A percentile compares a stretch with the other conserved stretches of the same genome.
Conservation (phyloP, 83 land plant genomes). For the Isoetes engelmannii region DNA sequence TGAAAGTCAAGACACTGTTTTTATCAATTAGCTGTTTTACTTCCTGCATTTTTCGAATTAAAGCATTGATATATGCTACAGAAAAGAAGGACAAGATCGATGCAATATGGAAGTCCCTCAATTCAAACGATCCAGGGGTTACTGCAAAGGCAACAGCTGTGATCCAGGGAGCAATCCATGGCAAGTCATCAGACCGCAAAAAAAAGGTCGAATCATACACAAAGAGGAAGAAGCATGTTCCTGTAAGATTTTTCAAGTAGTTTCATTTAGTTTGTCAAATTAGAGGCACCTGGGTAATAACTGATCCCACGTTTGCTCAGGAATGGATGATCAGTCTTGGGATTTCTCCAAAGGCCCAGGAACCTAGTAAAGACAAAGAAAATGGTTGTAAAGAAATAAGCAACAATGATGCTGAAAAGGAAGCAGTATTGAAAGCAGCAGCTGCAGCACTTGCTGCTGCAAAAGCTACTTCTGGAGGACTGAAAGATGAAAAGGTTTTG, state of each 20-base stretch:
- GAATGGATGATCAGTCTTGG: constrained; percentile 46
- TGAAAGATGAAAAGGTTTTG: constrained; percentile 36
- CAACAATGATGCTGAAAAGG: constrained; percentile 31
- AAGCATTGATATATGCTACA: neutral
- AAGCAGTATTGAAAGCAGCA: constrained; percentile 48
- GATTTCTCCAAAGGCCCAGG: constrained; percentile 21
- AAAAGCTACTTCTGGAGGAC: constrained; percentile 36
- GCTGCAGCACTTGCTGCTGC: constrained; percentile 51
- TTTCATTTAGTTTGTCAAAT: neutral
- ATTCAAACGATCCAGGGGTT: constrained; percentile 18
- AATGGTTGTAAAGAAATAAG: neutral
- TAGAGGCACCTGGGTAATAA: neutral
- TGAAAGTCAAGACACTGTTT: too few relatives aligned
- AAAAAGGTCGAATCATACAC: constrained; percentile 11
- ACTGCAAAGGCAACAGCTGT: constrained; percentile 8
- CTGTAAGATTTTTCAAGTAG: neutral
- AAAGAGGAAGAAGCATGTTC: constrained; percentile 9
- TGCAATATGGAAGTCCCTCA: constrained; percentile 42
- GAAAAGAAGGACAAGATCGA: constrained; percentile 34
- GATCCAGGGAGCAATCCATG: neutral
- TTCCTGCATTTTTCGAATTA: too few relatives aligned
- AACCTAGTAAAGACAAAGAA: neutral
- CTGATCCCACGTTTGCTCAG: constrained; percentile 9
- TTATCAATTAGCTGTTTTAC: too few relatives aligned
- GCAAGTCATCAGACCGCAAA: constrained; percentile 12